Percentiles rank a stretch among this genome's conserved stretches.
phyloP scores from a whole-genome alignment of 1,139 yeast genomes.

The Yamadazyma dendronema region DNA sequence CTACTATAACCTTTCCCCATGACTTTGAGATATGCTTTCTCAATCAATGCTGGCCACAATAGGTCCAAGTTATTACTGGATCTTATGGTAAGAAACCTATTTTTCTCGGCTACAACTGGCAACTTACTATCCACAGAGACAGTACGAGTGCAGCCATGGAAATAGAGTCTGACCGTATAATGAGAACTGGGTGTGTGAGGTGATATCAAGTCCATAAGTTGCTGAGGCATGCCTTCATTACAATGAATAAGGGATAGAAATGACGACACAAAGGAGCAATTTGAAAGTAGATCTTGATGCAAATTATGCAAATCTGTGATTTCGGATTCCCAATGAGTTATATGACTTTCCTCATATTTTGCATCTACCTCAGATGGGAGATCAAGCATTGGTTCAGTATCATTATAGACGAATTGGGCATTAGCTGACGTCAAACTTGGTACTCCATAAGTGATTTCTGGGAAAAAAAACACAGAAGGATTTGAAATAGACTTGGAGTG shows the following conservation, averaged over 20 bases:
- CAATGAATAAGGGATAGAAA: constrained; percentile 42
- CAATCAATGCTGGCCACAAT: constrained; percentile 72
- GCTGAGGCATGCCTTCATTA: constrained; percentile 11
- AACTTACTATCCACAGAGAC: constrained; percentile 51
- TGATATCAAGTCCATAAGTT: constrained; percentile 18
- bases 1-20: constrained; percentile 63
- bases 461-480: constrained; percentile 34
- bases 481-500: constrained; percentile 25
- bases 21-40: constrained; percentile 70
- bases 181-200: constrained; percentile 28
- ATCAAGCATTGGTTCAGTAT: constrained; percentile 7
- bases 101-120: constrained; percentile 21
- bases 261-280: constrained; percentile 77
- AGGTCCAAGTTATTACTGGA: constrained; percentile 41
- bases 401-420: constrained; percentile 10
- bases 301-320: constrained; percentile 22
- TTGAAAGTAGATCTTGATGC: constrained; percentile 59
- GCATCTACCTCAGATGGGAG: constrained; percentile 16
- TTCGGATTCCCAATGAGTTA: constrained; percentile 19
- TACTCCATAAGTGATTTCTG: constrained; percentile 24
- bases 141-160: constrained; percentile 61
- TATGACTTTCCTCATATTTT: background rate
- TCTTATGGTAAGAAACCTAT: constrained; percentile 29
- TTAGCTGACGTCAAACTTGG: constrained; percentile 1
- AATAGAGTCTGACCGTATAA: constrained; percentile 34